Base-by-base conservation (phyloP, 352 stramenopile genomes). In the Globisporangium cederbergense region DNA sequence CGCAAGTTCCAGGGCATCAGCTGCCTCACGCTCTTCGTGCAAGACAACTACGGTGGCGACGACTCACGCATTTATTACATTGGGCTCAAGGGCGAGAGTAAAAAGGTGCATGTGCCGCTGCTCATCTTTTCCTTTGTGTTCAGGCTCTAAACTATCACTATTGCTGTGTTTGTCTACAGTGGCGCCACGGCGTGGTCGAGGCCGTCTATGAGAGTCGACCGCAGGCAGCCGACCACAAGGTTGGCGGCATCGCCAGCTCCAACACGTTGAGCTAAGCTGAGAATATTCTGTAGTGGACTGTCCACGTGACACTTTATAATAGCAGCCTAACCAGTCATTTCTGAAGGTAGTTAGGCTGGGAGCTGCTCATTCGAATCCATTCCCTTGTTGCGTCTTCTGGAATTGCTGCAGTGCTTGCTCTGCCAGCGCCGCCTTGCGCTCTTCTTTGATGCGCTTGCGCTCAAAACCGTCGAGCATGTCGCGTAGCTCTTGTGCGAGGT, bases 1-100 rank as follows among this genome's bases (percentile, higher is more conserved):
- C 83, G 83, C 60, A 94, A 94, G 63, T 96, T 96, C 57, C 87
- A 96, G 62, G 86, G 86, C 28, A 78, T 96, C 45, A 93, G 83
- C 66, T 93, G 68, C 66, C 61, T 96, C 46, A 93, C 82, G 18
- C 65, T 96, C 14, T 94, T 92, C 61, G 65, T 96, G n/a, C 67
- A 91, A 40, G 72, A 89, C 69, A 94, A 79, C 70, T 88, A 78
- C 53, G 78, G 74, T 62, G 86, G 79, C 25, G 83, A 91, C 58
- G 71, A 93, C 57, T 88, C 83, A 25, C 76, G 74, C 61, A 79
- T 96, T 49, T 93, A 94, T 62, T 96, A 96, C 75, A 91, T 96
- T 75, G 85, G 87, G 0, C 71, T 96, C 52, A 96, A 94, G 60
- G 87, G 87, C 46, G 85, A 93, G 74, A 93, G 72, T 74, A 92